Conservation (phyloP, 345 rosid genomes). For the Microthlaspi erraticum region DNA sequence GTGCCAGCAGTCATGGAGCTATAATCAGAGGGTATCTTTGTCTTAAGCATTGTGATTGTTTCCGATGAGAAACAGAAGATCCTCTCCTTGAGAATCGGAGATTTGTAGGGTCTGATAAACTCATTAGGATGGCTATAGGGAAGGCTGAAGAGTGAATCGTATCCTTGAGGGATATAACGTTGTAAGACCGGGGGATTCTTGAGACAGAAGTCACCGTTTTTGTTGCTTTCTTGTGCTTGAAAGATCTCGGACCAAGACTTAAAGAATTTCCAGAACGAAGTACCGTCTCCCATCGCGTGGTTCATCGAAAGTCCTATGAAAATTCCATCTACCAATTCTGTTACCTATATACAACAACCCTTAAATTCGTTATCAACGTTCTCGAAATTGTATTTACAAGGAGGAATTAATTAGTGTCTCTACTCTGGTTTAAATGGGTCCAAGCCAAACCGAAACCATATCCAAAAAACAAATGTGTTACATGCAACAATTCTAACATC, state of each 20-base stretch:
- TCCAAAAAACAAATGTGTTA: not conserved
- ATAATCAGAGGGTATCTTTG: no score
- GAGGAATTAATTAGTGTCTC: no score
- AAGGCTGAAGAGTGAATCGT: constrained; percentile 51
- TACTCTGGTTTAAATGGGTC: no score
- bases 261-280: constrained; percentile 76
- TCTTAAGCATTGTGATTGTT: constrained; percentile 57
- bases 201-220: constrained; percentile 21
- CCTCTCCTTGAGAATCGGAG: constrained; percentile 60
- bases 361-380: constrained; percentile 43
- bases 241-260: constrained; percentile 68
- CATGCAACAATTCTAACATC: no score
- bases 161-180: constrained; percentile 67
- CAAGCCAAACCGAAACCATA: not conserved
- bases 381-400: not conserved
- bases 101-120: constrained; percentile 52
- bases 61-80: constrained; percentile 65
- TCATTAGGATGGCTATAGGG: constrained; percentile 55
- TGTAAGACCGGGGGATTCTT: constrained; percentile 53
- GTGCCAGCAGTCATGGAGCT: no score
- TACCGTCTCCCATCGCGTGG: constrained; percentile 67
- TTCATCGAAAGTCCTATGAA: constrained; percentile 74
- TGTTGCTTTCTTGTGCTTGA: constrained; percentile 44
- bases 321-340: constrained; percentile 67
- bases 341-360: constrained; percentile 62